Base-by-base conservation (phyloP, 257 asterid species). In the Nicotiana undulata region DNA sequence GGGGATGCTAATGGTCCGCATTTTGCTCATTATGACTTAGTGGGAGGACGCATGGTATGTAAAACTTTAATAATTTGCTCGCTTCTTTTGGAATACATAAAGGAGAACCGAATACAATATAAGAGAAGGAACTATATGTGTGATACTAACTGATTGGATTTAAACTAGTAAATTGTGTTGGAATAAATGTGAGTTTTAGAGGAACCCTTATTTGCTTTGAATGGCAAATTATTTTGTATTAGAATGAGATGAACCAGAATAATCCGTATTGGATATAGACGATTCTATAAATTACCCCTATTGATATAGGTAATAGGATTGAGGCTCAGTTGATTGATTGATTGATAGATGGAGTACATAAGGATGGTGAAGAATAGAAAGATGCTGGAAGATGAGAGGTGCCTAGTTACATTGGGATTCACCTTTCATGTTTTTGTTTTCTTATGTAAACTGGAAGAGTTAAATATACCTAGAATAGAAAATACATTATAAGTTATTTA, bases 21-120 rank as follows among this genome's bases (percentile, higher is more conserved):
- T 88, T 96, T 92, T 87, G 99, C 98, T 82, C 99, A 96, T 87
- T 96, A 96, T 85, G 99, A 96, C 85, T 85, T 96, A 85, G 99
- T 96, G 63, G 99, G 99, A 61, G 94, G 98, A 58, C 90, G 95
- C 68, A 29, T 88, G 98, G 98, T 96, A 89, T 32, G 92, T 83
- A 56, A 44, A 60, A 29, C 66, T 46, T 63, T 56, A 79, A 28
- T 67, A 60, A 79, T 16, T 65, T 37, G 49, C 34, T 5, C 3
- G 29, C 75, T 29, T 63, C 51, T 64, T 49, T 46, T 64, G 29
- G 52, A 26, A 37, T 49, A 65, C 74, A 26, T 16, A 20, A 63
- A 59, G n/a, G 44, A 49, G 29, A 79, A 53, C 59, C 46, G 31
- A 64, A 28, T 46, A 63, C 60, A 17, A 63, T 79, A 22, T 40